These are phyloP conservation scores for Starmera caribaea DNA, from an alignment of 805 yeast species.

Conservation along the genomic window DNA sequence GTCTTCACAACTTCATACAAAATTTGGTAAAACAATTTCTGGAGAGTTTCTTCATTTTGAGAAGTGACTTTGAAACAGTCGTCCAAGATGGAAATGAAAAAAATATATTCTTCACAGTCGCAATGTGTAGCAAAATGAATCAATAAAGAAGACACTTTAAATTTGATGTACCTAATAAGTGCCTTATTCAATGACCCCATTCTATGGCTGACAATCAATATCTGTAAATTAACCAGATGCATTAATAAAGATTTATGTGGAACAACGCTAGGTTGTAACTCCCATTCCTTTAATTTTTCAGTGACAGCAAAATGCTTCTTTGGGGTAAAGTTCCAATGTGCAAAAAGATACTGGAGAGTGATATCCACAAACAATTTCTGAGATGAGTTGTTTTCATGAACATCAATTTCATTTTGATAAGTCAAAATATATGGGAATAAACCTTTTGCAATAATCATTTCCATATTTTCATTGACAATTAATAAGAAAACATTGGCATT, in stretches of 20 bases:
- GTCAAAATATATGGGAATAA: constrained; percentile 22
- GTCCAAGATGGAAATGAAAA: not conserved
- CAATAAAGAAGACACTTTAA: too few relatives aligned
- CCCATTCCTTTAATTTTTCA: constrained; percentile 23
- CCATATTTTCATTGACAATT: constrained; percentile 29
- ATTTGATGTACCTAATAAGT: too few relatives aligned
- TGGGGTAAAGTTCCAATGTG: constrained; percentile 30
- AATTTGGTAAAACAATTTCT: constrained; percentile 17
- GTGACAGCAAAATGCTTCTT: constrained; percentile 12
- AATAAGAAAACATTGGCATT: constrained; percentile 29
- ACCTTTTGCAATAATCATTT: constrained; percentile 30
- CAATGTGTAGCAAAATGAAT: not conserved
- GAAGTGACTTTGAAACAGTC: not conserved
- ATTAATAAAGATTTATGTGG: constrained; percentile 22
- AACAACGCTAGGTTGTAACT: constrained; percentile 21
- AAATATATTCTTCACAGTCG: not conserved
- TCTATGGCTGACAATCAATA: not conserved
- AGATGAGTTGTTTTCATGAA: constrained; percentile 9
- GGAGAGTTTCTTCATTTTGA: constrained; percentile 3
- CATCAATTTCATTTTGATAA: constrained; percentile 1
- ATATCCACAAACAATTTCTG: constrained; percentile 28
- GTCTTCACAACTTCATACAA: constrained; percentile 14
- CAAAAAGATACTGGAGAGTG: constrained; percentile 33
- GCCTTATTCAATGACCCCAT: too few relatives aligned
- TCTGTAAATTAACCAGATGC: constrained; percentile 4